Evolutionary conservation across 2,329 filamentous ascomycete genomes (phyloP), one percentile per base, ranked within the genome.

Genomic region (Byssothecium circinans): DNA sequence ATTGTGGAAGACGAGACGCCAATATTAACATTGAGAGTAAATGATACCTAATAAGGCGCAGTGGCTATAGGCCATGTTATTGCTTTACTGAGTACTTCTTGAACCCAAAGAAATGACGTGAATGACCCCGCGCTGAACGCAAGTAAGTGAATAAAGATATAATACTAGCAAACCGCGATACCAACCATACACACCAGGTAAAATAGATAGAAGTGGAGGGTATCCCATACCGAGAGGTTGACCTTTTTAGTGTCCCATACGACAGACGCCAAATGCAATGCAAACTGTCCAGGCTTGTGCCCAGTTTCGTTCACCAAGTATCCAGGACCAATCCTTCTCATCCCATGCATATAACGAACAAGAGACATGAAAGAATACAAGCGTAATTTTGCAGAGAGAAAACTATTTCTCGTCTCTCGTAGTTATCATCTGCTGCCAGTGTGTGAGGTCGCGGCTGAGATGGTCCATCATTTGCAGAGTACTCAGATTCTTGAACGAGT

Each of bases 391-490:
- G 5, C 7, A 15, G 6, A 19, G 15, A n/a, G 5, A 14, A 8
- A 19, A 20, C n/a, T 36, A 69, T 44, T 66, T 69, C 34, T 67
- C 66, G 5, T 53, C 64, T 34, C 60, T 54, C 19, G 64, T 58
- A 1, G 53, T 50, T 17, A 71, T 58, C 64, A 68, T 67, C 37
- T 87, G 86, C 73, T 95, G 89, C 89, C 89, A 95, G 62, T 88
- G 87, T 57, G 92, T 82, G 61, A 95, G 79, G 67, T 91, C 85
- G 52, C 87, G 81, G 52, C 87, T 91, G 67, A 95, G 72, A 58
- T 84, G 80, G 68, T 95, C 90, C 89, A 95, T 95, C 89, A 95
- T 95, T 72, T 95, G 89, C 54, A 89, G 78, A 58, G 87, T 91
- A 47, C 78, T 88, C 54, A 96, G 75, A 8, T 87, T 81, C 58